Evolutionary conservation across 352 stramenopile species (phyloP), one percentile per base, ranked within the genome.

Genomic region (Nothophytophthora sp.): DNA sequence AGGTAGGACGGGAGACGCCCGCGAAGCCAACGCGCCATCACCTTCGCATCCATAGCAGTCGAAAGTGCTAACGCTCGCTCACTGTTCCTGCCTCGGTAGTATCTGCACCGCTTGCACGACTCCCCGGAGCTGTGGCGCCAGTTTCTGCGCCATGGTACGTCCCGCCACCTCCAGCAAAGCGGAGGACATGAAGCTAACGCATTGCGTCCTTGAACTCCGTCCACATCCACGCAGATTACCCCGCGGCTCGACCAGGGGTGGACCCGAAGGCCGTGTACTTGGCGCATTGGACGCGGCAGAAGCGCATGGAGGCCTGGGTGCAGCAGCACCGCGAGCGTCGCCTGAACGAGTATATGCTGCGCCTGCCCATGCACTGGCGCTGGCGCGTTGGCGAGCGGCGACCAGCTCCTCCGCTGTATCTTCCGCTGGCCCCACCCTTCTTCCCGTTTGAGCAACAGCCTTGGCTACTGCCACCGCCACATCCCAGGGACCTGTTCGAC

Each of bases 201-300:
- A n/a, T n/a, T n/a, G n/a, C n/a, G n/a, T n/a, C n/a, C n/a, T n/a
- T n/a, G n/a, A n/a, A n/a, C n/a, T n/a, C n/a, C n/a, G n/a, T n/a
- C n/a, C n/a, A n/a, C n/a, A n/a, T n/a, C n/a, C n/a, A 6, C 45
- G 32, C 27, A 75, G 62, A 72, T 28, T 75, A 54, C 18, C 57
- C 36, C 6, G 46, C 33, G 12, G 2, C 45, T 0, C 32, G 44
- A 15, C 15, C 15, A n/a, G 25, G 7, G 12, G 33, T 27, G 12
- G 24, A 69, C 9, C 38, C 39, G 11, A 72, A 67, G 37, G 27
- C 44, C 38, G 12, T 36, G 6, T 77, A 74, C 52, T 61, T 50
- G 12, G 25, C 45, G 10, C 29, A 41, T 10, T 68, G 56, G 50
- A 40, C 3, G n/a, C 23, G 49, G 12, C 44, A 41, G 34, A 65